These are phyloP conservation scores for Populus euphratica DNA, from an alignment of 345 rosid species.

Conservation along the genomic window DNA sequence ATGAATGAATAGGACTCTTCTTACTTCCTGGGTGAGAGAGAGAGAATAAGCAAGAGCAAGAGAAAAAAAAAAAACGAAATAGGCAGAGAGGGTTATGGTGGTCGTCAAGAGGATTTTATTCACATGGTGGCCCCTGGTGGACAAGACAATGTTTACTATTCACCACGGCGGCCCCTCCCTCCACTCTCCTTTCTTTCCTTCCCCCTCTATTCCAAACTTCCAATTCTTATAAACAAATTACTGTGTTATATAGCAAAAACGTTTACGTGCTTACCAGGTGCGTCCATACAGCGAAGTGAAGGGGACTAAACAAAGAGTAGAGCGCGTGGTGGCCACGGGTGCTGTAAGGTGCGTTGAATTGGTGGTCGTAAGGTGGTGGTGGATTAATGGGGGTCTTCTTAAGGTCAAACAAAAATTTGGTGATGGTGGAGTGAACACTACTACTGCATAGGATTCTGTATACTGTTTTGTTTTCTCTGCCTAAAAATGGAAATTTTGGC, in stretches of 20 bases:
- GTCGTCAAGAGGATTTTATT: neutral
- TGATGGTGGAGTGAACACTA: neutral
- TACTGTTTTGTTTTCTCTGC: neutral
- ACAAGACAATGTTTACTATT: slow-evolving; percentile 18
- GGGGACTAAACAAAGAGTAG: neutral
- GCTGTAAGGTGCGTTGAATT: neutral
- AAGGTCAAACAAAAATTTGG: neutral
- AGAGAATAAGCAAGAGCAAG: neutral
- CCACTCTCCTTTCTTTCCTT: neutral
- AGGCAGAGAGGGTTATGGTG: neutral
- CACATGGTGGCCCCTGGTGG: slow-evolving; percentile 23
- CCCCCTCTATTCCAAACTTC: too few relatives aligned
- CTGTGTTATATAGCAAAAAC: too few relatives aligned
- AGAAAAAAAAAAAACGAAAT: neutral
- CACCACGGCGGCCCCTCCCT: slow-evolving; percentile 34
- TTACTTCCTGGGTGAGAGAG: neutral
- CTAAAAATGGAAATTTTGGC: neutral
- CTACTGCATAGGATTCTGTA: neutral
- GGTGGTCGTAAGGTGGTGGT: neutral
- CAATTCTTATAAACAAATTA: neutral
- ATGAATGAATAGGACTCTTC: slow-evolving; percentile 3
- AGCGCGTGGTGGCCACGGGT: slow-evolving; percentile 3
- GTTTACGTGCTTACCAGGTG: slow-evolving; percentile 4
- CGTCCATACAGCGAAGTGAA: neutral
- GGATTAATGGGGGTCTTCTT: neutral